These are phyloP conservation scores for Bruguiera gymnorhiza DNA, from an alignment of 345 rosid genomes.

Conservation along the genomic window DNA sequence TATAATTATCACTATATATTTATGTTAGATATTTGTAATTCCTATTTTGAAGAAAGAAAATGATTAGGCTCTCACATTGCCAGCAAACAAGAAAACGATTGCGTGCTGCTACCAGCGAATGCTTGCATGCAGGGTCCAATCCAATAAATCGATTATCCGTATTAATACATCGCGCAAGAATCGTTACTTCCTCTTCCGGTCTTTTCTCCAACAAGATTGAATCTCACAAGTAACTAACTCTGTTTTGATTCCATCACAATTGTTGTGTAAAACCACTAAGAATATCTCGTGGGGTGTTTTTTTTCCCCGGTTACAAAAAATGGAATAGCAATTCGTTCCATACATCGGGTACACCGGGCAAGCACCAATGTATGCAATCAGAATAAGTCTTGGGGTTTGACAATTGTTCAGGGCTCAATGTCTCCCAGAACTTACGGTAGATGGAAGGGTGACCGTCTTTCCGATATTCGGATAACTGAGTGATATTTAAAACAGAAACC, in stretches of 20 bases:
- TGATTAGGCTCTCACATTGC: too few relatives aligned
- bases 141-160: too few relatives aligned
- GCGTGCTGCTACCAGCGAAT: too few relatives aligned
- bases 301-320: constrained; percentile 38
- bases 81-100: too few relatives aligned
- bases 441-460: constrained; percentile 95
- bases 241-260: background rate
- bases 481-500: constrained; percentile 73
- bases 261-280: constrained; percentile 13
- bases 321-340: constrained; percentile 92
- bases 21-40: too few relatives aligned
- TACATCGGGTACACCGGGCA: constrained; percentile 91
- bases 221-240: too few relatives aligned
- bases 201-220: too few relatives aligned
- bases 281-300: background rate
- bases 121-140: too few relatives aligned
- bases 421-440: constrained; percentile 94
- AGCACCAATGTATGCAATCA: constrained; percentile 95
- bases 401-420: constrained; percentile 52
- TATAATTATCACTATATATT: too few relatives aligned
- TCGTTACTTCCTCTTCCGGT: too few relatives aligned
- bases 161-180: too few relatives aligned
- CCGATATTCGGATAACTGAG: constrained; percentile 92
- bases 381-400: constrained; percentile 69
- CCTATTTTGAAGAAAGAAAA: too few relatives aligned